These are phyloP conservation scores for Neurospora sp. DNA, from an alignment of 495 filamentous ascomycete genomes.

Conservation along the genomic window DNA sequence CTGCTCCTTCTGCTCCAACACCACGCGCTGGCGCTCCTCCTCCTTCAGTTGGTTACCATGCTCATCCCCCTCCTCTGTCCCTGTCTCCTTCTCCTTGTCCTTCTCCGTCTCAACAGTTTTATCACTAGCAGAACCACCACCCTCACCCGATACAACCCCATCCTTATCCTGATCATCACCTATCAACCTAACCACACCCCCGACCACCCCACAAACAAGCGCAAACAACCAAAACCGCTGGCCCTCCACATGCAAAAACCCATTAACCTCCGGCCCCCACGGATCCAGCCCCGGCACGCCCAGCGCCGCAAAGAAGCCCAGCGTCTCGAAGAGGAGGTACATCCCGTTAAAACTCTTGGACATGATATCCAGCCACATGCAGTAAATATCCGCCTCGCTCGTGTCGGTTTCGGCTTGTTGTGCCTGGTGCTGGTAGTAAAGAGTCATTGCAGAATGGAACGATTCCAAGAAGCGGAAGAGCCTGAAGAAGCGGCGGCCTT, in stretches of 20 bases:
- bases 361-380: constrained; percentile 16
- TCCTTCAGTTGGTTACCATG: background rate
- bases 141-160: background rate
- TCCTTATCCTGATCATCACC: too few species aligned
- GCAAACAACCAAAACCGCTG: constrained; percentile 59
- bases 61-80: constrained; percentile 1
- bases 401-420: too few species aligned
- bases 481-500: constrained; percentile 49
- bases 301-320: constrained; percentile 32
- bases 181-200: constrained; percentile 17
- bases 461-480: constrained; percentile 53
- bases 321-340: constrained; percentile 38
- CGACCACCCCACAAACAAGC: constrained; percentile 27
- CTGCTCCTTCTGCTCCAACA: constrained; percentile 2
- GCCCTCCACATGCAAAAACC: constrained; percentile 35
- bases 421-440: constrained; percentile 5
- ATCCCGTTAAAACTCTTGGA: constrained; percentile 34
- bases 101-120: too few species aligned
- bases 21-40: background rate
- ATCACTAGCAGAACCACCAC: background rate
- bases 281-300: constrained; percentile 36
- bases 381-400: too few species aligned
- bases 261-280: constrained; percentile 13
- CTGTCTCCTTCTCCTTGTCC: background rate
- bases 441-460: constrained; percentile 39